Evolutionary conservation across 2,329 filamentous ascomycete species (phyloP).

Genomic region (Cercospora beticola): DNA sequence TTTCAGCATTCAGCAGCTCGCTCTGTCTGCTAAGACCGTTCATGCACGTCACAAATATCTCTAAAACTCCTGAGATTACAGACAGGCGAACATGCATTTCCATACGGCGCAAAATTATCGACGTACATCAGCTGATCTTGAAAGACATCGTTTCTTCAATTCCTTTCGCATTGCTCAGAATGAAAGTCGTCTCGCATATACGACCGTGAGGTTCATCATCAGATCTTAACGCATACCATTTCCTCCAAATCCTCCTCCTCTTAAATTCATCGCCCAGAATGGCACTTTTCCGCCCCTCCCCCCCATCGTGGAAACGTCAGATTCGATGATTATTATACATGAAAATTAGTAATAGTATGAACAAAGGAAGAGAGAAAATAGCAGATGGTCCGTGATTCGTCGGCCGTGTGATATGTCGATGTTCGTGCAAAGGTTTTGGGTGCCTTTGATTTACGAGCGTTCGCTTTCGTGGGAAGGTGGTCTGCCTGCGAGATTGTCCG

Average conservation of each 20-base stretch:
- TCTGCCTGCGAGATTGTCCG: slow-evolving; percentile 9
- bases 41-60: neutral
- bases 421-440: neutral
- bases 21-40: neutral
- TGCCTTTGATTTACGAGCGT: neutral
- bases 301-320: neutral
- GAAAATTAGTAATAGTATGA: slow-evolving; percentile 2
- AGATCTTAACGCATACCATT: neutral
- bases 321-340: slow-evolving; percentile 4
- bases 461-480: neutral
- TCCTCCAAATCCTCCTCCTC: neutral
- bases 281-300: neutral
- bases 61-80: neutral
- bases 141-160: neutral
- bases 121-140: neutral
- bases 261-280: neutral
- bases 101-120: neutral
- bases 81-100: neutral
- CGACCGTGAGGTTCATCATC: neutral
- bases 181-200: neutral
- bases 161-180: neutral
- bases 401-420: neutral
- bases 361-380: neutral
- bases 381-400: neutral
- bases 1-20: too few relatives aligned